Base-by-base conservation (phyloP, 306 rosid species). In the Mimosa bimucronata region DNA sequence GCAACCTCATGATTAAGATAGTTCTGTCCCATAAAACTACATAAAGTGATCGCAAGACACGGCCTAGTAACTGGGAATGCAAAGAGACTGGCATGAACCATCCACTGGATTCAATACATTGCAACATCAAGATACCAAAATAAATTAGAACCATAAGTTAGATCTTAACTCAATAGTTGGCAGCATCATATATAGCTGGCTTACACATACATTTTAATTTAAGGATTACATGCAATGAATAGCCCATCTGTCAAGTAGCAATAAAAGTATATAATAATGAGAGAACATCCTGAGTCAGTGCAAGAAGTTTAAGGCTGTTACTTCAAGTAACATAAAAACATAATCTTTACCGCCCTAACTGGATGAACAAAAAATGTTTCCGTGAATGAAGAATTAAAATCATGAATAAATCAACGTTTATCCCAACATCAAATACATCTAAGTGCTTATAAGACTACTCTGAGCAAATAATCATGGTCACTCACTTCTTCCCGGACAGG, bases 401-500 rank as follows among this genome's bases (percentile, higher is more conserved):
- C 50, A 15, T 23, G 37, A 69, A 69, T 25, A 69, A 69, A 69
- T 42, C 55, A 41, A 25, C 16, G n/a, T 41, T 21, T 23, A 41
- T 69, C 74, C 53, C 74, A 69, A 41, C 21, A 42, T 23, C 53
- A 42, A 69, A 41, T 69, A 23, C n/a, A 69, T 41, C n/a, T 21
- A n/a, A 23, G 55, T 42, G 34, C 42, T 16, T 13, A 42, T 25
- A 4, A 14, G 12, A 42, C 52, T 68, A 67, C 46, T 23, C 38
- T 41, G 18, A 42, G 28, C 6, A 69, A 67, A 69, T 68, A 41
- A 21, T 28, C 74, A 69, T 66, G 83, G 62, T 42, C 55, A 85
- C 98, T 87, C 83, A 90, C 97, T 83, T 91, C 98, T 86, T 94
- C 98, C 71, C 78, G 86, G 74, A 92, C 97, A 53, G 98, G 96